These are phyloP conservation scores for Rauvolfia tetraphylla DNA, from an alignment of 257 asterid species.

Conservation along the genomic window DNA sequence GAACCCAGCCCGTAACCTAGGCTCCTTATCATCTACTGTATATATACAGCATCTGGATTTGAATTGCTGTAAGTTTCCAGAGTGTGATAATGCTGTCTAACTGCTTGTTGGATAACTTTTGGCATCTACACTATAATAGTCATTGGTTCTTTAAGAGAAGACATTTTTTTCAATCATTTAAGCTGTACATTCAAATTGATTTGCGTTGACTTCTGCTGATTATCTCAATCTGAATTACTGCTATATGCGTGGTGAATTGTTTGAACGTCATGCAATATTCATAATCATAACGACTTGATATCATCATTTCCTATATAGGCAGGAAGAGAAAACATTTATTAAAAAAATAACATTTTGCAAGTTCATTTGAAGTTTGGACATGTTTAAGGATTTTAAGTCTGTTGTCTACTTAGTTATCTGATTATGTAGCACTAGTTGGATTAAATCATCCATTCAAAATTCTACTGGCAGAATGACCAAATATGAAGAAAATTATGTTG, in stretches of 20 bases:
- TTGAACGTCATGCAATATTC: not conserved
- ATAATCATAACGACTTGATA: not conserved
- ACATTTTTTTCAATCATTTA: not conserved
- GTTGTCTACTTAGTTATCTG: not conserved
- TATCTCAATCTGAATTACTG: not conserved
- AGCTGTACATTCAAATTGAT: not conserved
- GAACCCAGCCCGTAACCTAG: constrained; percentile 21
- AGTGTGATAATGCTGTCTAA: not conserved
- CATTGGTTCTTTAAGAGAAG: not conserved
- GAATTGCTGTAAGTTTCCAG: not conserved
- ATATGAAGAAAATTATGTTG: not conserved
- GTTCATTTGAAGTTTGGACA: not conserved
- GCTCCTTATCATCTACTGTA: not conserved
- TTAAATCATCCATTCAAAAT: not conserved
- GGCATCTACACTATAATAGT: not conserved
- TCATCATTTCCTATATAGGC: not conserved
- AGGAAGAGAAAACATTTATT: not conserved
- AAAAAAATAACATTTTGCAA: not conserved
- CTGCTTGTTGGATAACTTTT: not conserved
- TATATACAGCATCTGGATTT: not conserved
- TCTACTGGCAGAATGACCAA: not conserved
- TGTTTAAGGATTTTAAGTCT: not conserved
- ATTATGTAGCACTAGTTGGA: no score
- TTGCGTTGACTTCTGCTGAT: not conserved
- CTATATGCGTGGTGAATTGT: not conserved